Percentiles rank a stretch among this genome's conserved stretches.
phyloP scores from a whole-genome alignment of 768 basidiomycete species.

The Dictyophora rubrovolvata region DNA sequence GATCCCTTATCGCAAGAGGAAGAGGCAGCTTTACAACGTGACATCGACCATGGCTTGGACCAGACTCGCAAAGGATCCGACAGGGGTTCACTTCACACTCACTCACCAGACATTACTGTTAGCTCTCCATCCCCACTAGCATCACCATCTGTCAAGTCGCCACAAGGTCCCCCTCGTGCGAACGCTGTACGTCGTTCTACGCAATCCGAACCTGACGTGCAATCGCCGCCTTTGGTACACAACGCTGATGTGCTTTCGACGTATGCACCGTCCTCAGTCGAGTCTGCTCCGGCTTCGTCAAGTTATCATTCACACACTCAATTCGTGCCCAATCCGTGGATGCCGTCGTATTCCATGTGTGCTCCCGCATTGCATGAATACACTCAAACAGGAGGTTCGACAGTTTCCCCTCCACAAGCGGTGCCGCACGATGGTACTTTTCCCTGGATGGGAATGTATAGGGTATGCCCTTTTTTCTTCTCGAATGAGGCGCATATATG shows the following conservation, averaged over 20 bases:
- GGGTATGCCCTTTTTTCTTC: background rate
- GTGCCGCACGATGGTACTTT: background rate
- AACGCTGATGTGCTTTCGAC: background rate
- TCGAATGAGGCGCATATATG: background rate
- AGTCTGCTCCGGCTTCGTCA: background rate
- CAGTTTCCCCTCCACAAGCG: background rate
- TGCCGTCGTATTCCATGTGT: conserved; percentile 1
- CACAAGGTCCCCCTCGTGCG: background rate
- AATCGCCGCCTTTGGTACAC: background rate
- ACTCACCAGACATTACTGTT: background rate
- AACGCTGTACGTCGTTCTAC: background rate
- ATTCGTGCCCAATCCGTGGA: background rate
- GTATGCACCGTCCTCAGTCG: conserved; percentile 7
- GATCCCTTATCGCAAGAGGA: background rate
- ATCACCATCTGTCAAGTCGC: background rate
- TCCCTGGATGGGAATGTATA: conserved; percentile 8
- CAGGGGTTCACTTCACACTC: background rate
- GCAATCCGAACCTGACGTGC: conserved; percentile 2
- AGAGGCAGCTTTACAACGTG: background rate
- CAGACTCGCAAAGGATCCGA: background rate
- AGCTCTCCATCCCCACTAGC: background rate
- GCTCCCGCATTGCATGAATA: background rate
- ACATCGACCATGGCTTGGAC: background rate
- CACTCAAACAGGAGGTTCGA: background rate
- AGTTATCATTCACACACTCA: background rate